Evolutionary conservation across 352 stramenopile species (phyloP), one percentile per base, ranked within the genome.

Genomic region (Phytophthora agathidicida): DNA sequence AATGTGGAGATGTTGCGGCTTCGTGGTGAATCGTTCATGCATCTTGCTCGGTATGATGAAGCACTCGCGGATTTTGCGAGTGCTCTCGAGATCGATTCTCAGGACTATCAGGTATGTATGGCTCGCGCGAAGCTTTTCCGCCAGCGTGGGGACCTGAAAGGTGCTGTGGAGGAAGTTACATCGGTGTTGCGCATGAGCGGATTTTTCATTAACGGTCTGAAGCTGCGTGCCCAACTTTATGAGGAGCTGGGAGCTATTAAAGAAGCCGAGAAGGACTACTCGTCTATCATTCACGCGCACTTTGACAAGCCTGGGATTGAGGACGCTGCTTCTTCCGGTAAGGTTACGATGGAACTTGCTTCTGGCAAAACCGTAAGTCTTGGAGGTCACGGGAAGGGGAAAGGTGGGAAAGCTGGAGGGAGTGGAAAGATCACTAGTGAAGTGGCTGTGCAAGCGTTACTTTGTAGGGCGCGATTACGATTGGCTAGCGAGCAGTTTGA

Each of bases 191-290:
- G 75, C 38, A 41, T 77, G 6, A 93, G 80, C 46, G 80, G 80
- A 0, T 89, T 91, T 67, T 90, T 91, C 30, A 63, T 93, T n/a
- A 76, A 90, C 36, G 83, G 75, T 8, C 30, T 93, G 17, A 88
- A 89, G 45, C 60, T 91, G 20, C 67, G 83, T 32, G 80, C 77
- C 0, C 66, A 72, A 36, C 57, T 93, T 38, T 85, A 75, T 47
- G 78, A 86, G 22, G 51, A 79, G 7, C 28, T 76, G 1, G 75
- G 66, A 0, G 65, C 71, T 3, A 54, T 67, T 1, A 42, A 67
- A 30, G 70, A 83, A 22, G 80, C 83, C 0, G 62, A 80, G 33
- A 45, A 58, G 1, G 83, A 93, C 57, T 91, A 91, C 58, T 80
- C 83, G 7, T 78, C 77, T 10, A 87, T 93, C 36, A 74, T 93